Evolutionary conservation across 129 eudicot genomes (phyloP).

Genomic region (Chrysanthemum lavandulifolium): DNA sequence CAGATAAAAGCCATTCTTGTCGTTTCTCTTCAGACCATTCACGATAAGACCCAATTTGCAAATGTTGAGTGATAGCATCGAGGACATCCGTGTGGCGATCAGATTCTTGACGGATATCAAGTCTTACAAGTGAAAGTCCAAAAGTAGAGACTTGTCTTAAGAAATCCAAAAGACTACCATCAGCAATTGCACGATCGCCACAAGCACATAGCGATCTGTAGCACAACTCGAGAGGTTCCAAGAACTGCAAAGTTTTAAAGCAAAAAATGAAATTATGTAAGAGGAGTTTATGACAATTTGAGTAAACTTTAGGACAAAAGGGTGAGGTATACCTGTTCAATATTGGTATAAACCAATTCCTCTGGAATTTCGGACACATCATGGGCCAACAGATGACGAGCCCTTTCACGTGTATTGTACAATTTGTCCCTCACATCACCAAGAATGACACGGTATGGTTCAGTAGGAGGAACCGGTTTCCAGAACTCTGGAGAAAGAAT

Average conservation of each 20-base stretch:
- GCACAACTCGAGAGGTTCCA: slow-evolving; percentile 98
- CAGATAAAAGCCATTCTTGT: slow-evolving; percentile 96
- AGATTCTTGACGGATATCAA: slow-evolving; percentile 96
- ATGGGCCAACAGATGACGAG: slow-evolving; percentile 83
- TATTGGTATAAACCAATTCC: slow-evolving; percentile 70
- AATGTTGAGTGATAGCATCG: slow-evolving; percentile 89
- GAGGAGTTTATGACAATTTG: background rate
- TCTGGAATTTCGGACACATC: slow-evolving; percentile 86
- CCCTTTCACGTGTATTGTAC: slow-evolving; percentile 91
- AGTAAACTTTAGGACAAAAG: background rate
- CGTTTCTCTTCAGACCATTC: slow-evolving; percentile 89
- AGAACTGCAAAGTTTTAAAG: slow-evolving; percentile 51
- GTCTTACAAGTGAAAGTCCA: slow-evolving; percentile 90
- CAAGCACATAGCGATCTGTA: slow-evolving; percentile 89
- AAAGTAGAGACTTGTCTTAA: slow-evolving; percentile 93
- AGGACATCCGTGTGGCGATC: slow-evolving; percentile 95
- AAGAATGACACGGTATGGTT: slow-evolving; percentile 95
- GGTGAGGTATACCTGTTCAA: slow-evolving; percentile 64
- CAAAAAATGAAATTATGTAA: background rate
- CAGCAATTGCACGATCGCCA: slow-evolving; percentile 92
- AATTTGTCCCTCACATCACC: slow-evolving; percentile 97
- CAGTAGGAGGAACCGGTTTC: slow-evolving; percentile 82
- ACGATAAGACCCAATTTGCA: slow-evolving; percentile 85
- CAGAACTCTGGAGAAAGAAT: slow-evolving; percentile 71
- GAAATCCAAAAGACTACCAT: slow-evolving; percentile 95